phyloP scores from a whole-genome alignment of 2,329 filamentous ascomycete genomes.

The Clarireedia homoeocarpa region DNA sequence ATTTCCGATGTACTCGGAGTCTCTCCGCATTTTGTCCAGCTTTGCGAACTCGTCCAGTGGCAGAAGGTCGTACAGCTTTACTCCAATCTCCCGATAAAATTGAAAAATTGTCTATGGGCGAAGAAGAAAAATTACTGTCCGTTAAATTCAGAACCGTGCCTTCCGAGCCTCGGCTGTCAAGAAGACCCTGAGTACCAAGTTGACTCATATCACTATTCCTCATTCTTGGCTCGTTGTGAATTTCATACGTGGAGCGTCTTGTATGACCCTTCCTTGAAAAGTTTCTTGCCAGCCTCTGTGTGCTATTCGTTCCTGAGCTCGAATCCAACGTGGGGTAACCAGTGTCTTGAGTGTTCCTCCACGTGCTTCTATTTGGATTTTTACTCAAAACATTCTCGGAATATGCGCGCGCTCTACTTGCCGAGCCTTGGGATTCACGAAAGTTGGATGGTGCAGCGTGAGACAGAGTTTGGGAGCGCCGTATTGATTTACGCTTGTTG shows the following conservation, averaged over 20 bases:
- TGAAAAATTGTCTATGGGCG: constrained; percentile 20
- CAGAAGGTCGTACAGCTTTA: constrained; percentile 4
- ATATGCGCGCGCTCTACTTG: constrained; percentile 15
- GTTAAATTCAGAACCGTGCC: constrained; percentile 17
- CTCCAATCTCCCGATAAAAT: constrained; percentile 12
- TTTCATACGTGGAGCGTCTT: constrained; percentile 15
- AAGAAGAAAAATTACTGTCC: constrained; percentile 21
- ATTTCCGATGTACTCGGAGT: constrained; percentile 7
- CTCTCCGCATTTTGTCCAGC: neutral
- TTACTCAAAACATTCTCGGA: constrained; percentile 23
- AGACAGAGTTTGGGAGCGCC: constrained; percentile 8
- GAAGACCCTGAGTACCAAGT: constrained; percentile 2
- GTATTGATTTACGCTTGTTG: constrained; percentile 2
- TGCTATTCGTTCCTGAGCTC: constrained; percentile 18
- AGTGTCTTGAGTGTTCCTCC: constrained; percentile 24
- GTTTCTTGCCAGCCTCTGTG: constrained; percentile 14
- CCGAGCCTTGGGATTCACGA: constrained; percentile 10
- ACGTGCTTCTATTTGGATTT: constrained; percentile 13
- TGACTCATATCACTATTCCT: constrained; percentile 12
- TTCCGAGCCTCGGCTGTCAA: neutral
- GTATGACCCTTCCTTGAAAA: constrained; percentile 26
- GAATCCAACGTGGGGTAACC: constrained; percentile 13
- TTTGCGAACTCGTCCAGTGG: neutral
- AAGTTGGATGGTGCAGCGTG: constrained; percentile 11
- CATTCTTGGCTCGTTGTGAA: constrained; percentile 7